Evolutionary conservation across 768 basidiomycete genomes (phyloP), one percentile per base, ranked within the genome.

Genomic region (Clitopilus hobsonii): DNA sequence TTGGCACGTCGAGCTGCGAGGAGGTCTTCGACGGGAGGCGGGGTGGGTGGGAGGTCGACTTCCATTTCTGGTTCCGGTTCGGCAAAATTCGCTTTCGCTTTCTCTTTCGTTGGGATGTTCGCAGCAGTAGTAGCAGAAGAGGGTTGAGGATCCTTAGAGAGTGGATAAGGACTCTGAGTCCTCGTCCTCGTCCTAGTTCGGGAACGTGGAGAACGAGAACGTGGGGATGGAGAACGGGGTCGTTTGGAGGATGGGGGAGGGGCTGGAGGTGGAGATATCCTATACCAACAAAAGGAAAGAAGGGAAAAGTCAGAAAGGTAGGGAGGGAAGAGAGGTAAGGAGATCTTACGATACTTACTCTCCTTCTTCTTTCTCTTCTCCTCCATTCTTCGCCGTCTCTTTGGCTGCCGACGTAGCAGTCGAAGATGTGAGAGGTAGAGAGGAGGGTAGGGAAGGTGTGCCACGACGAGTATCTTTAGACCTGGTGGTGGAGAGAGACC

Each of bases 331-430:
- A 22, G 32, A 11, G 13, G 29, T 30, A 18, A 51, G 16, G 45
- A 54, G 52, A 52, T 53, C 58, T 66, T 61, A 69, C 68, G 68
- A 76, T 62, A 94, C 94, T 89, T 72, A 95, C 92, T 96, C 94
- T 78, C 90, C 93, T 79, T 95, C 94, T 74, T 94, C 90, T 67
- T 71, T 87, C 60, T 91, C 90, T 11, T 83, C 81, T 52, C 80
- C 25, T 26, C n/a, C n/a, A n/a, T n/a, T n/a, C n/a, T n/a, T n/a
- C n/a, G n/a, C n/a, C n/a, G n/a, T n/a, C n/a, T n/a, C n/a, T n/a
- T n/a, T n/a, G n/a, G n/a, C n/a, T n/a, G n/a, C n/a, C n/a, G n/a
- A n/a, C n/a, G n/a, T n/a, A n/a, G n/a, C n/a, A n/a, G n/a, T n/a
- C n/a, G n/a, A n/a, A n/a, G n/a, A n/a, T n/a, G n/a, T n/a, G n/a